Evolutionary conservation across 1,284 basidiomycete genomes (phyloP).

Genomic region (Trametes versicolor): DNA sequence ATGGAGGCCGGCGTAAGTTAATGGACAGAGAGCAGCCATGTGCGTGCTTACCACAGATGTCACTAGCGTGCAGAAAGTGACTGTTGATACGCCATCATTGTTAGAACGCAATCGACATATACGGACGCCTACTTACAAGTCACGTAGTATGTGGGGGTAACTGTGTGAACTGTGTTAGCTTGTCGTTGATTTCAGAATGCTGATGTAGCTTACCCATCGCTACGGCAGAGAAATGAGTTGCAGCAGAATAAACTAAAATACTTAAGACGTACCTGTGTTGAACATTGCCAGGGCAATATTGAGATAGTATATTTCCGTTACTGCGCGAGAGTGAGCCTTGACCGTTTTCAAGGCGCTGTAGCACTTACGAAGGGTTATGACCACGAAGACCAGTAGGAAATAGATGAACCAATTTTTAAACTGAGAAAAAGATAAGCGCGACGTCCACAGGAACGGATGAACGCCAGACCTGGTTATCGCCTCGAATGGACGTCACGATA

Average conservation of each 20-base stretch:
- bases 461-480: slow-evolving; percentile 48
- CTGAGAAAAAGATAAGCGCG: slow-evolving; percentile 25
- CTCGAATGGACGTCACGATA: slow-evolving; percentile 70
- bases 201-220: slow-evolving; percentile 44
- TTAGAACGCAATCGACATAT: slow-evolving; percentile 7
- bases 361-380: slow-evolving; percentile 56
- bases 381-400: slow-evolving; percentile 64
- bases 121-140: slow-evolving; percentile 47
- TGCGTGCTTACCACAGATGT: slow-evolving; percentile 51
- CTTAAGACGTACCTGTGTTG: slow-evolving; percentile 56
- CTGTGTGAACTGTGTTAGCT: slow-evolving; percentile 35
- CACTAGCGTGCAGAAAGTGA: slow-evolving; percentile 65
- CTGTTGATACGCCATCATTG: slow-evolving; percentile 23
- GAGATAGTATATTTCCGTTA: slow-evolving; percentile 72
- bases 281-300: slow-evolving; percentile 78
- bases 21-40: neutral
- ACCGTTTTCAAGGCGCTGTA: neutral
- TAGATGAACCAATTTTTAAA: slow-evolving; percentile 72
- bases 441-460: neutral
- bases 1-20: neutral
- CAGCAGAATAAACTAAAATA: neutral
- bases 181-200: slow-evolving; percentile 36
- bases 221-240: slow-evolving; percentile 21
- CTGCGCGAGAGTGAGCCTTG: slow-evolving; percentile 19
- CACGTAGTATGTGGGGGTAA: slow-evolving; percentile 71